Base-by-base conservation (phyloP, 2,329 filamentous ascomycete genomes). In the Cytospora chrysosperma region DNA sequence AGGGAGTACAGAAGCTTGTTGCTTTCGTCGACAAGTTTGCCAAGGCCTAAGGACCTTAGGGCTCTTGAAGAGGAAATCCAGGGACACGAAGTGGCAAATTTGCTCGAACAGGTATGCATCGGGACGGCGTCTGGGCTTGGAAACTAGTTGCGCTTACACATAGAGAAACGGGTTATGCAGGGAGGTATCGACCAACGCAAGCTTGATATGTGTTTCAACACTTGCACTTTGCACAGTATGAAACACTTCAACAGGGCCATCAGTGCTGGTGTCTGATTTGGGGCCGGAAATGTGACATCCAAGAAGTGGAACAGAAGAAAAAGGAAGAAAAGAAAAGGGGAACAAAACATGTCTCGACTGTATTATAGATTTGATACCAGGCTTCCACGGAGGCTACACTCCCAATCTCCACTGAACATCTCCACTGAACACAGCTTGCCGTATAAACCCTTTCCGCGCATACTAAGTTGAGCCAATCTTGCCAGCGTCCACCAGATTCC, bases 1-100 rank as follows among this genome's bases (percentile, higher is more conserved):
- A 85, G 49, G 88, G 85, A 0, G 88, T 86, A 0, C 80, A 90
- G 76, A 89, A 89, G 75, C 79, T 93, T 53, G 87, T 84, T 54
- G 75, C 77, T 30, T 92, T 90, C 67, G 82, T 93, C 59, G 71
- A 77, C 13, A 72, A 75, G 0, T 88, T 86, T 73, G 83, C 84
- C 27, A 75, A 72, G 66, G 69, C 73, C 19, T 77, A 69, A 61
- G 26, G 7, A n/a, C n/a, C n/a, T n/a, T n/a, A n/a, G n/a, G n/a
- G n/a, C n/a, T n/a, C 24, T 21, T 56, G 28, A 21, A 19, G 30
- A 56, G 19, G 34, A 21, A 24, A 27, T 43, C 26, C 17, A 28
- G 34, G 37, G 7, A 12, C n/a, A 21, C 13, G 37, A 2, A 6
- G 15, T n/a, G 37, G 37, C 19, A 28, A 43, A 30, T n/a, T 5